These are phyloP conservation scores for Candida sonorensis DNA, from an alignment of 805 yeast genomes.

Conservation along the genomic window DNA sequence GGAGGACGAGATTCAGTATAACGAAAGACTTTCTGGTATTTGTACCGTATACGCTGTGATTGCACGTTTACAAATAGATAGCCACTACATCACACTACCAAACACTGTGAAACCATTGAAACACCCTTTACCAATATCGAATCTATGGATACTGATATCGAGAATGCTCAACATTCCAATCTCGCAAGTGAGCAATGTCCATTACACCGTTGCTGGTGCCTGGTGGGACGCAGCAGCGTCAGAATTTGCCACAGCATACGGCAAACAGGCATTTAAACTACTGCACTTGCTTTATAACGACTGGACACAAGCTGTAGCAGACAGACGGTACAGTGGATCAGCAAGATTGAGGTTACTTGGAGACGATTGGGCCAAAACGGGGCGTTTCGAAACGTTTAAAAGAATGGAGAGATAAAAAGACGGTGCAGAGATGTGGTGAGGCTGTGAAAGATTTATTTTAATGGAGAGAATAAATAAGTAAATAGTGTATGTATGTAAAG, in stretches of 20 bases:
- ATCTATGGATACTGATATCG: slow-evolving; percentile 69
- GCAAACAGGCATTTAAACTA: slow-evolving; percentile 64
- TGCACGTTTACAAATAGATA: slow-evolving; percentile 40
- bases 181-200: slow-evolving; percentile 52
- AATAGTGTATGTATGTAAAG: too few species aligned
- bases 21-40: slow-evolving; percentile 85
- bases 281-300: slow-evolving; percentile 37
- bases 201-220: slow-evolving; percentile 61
- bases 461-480: too few species aligned
- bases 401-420: slow-evolving; percentile 26
- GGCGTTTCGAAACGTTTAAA: slow-evolving; percentile 39
- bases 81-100: slow-evolving; percentile 2
- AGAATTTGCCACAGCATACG: slow-evolving; percentile 50
- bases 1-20: slow-evolving; percentile 60
- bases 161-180: slow-evolving; percentile 55
- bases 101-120: slow-evolving; percentile 8
- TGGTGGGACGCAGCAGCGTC: slow-evolving; percentile 90
- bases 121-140: slow-evolving; percentile 52
- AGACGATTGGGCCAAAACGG: slow-evolving; percentile 62
- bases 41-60: slow-evolving; percentile 73
- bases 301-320: slow-evolving; percentile 50
- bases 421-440: too few species aligned
- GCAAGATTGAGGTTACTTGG: slow-evolving; percentile 69
- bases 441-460: too few species aligned
- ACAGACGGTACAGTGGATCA: slow-evolving; percentile 63